These are phyloP conservation scores for Flagelloscypha sp. DNA, from an alignment of 768 basidiomycete genomes.

Conservation along the genomic window DNA sequence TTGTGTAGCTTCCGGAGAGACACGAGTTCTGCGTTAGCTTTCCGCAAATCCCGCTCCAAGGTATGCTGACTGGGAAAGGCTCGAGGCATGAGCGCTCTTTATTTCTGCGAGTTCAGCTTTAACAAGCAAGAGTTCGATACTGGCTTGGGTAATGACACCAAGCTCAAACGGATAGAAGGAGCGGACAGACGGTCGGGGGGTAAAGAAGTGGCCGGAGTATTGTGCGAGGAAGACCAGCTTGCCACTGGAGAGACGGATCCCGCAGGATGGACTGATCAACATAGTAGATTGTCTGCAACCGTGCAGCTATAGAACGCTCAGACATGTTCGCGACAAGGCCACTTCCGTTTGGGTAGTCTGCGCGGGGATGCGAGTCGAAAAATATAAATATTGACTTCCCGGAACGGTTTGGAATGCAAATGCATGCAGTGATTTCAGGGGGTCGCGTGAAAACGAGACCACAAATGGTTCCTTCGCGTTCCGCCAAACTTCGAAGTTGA, in stretches of 20 bases:
- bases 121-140: slow-evolving; percentile 36
- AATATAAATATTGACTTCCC: slow-evolving; percentile 40
- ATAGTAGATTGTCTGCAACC: slow-evolving; percentile 39
- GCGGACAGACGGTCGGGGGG: slow-evolving; percentile 20
- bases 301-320: slow-evolving; percentile 31
- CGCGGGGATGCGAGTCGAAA: slow-evolving; percentile 63
- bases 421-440: slow-evolving; percentile 57
- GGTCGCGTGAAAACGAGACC: slow-evolving; percentile 58
- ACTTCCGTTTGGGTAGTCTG: slow-evolving; percentile 49
- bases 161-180: slow-evolving; percentile 17
- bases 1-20: slow-evolving; percentile 10
- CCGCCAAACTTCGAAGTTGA: slow-evolving; percentile 18
- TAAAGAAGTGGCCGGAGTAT: slow-evolving; percentile 51
- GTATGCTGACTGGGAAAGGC: slow-evolving; percentile 16
- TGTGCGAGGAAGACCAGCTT: slow-evolving; percentile 54
- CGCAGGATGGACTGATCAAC: slow-evolving; percentile 37
- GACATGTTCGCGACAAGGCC: slow-evolving; percentile 49
- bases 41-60: slow-evolving; percentile 20
- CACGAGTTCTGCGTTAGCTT: slow-evolving; percentile 6
- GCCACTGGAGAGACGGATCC: slow-evolving; percentile 46
- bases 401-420: slow-evolving; percentile 26
- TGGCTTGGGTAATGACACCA: slow-evolving; percentile 39
- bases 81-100: slow-evolving; percentile 23
- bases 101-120: slow-evolving; percentile 32
- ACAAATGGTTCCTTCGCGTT: slow-evolving; percentile 16